Percentiles rank a stretch among this genome's conserved stretches.
Evolutionary conservation across 352 stramenopile species (phyloP).

Genomic region (Paralagenidium karlingii): DNA sequence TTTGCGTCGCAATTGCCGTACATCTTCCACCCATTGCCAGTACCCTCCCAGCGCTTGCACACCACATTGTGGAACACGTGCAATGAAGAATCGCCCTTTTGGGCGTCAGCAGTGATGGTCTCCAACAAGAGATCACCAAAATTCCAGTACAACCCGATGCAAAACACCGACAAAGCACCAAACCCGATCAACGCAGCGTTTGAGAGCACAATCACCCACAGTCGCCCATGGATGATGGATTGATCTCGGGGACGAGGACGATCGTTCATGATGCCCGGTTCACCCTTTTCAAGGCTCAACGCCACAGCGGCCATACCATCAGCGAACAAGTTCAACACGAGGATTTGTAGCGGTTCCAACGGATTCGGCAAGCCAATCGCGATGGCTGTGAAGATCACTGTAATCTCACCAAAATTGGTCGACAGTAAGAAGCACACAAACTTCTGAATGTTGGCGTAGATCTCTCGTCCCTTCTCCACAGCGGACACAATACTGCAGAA

Average conservation of each 20-base stretch:
- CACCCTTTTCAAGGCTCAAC: constrained; percentile 58
- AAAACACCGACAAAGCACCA: constrained; percentile 48
- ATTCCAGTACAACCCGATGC: constrained; percentile 53
- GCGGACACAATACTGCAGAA: constrained; percentile 96
- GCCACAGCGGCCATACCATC: constrained; percentile 75
- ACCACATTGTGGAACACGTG: no score
- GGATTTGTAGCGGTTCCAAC: constrained; percentile 92
- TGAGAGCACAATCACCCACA: constrained; percentile 53
- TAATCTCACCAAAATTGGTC: constrained; percentile 93
- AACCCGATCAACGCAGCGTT: constrained; percentile 47
- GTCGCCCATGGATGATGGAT: constrained; percentile 47
- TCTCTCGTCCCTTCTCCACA: constrained; percentile 92
- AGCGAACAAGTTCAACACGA: constrained; percentile 98
- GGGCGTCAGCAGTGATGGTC: constrained; percentile 30
- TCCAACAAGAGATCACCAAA: constrained; percentile 40
- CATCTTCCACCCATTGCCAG: constrained; percentile 22
- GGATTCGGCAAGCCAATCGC: constrained; percentile 67
- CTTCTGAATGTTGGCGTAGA: constrained; percentile 96
- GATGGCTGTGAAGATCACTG: constrained; percentile 63
- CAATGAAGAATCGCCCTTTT: no score
- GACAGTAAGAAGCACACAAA: constrained; percentile 97
- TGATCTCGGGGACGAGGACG: constrained; percentile 35
- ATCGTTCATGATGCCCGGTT: constrained; percentile 50
- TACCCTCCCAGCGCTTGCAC: constrained; percentile 40
- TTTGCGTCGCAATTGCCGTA: constrained; percentile 34